These are phyloP conservation scores for Nicotiana paniculata DNA, from an alignment of 257 asterid species.

Conservation along the genomic window DNA sequence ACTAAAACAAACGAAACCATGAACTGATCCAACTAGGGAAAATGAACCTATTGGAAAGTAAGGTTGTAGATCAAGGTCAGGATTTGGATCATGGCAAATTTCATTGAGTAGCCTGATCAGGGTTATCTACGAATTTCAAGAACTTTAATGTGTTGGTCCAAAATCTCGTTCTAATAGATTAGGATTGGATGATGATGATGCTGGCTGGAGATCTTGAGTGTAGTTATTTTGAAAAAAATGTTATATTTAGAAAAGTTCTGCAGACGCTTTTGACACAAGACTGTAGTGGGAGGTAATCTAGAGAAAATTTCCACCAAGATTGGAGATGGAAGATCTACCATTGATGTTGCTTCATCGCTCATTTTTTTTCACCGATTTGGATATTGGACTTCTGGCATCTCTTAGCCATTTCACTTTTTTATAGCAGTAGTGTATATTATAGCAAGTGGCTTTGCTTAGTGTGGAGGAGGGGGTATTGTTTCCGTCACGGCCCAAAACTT, in stretches of 20 bases:
- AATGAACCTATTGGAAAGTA: background rate
- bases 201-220: too few relatives aligned
- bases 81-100: conserved; percentile 4
- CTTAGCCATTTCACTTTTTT: too few relatives aligned
- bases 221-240: background rate
- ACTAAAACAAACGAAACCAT: conserved; percentile 29
- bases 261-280: conserved; percentile 24
- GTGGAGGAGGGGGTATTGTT: too few relatives aligned
- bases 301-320: conserved; percentile 30
- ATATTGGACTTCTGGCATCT: too few relatives aligned
- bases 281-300: conserved; percentile 26
- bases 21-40: conserved; percentile 25
- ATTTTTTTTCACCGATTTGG: background rate
- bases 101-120: background rate
- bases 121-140: too few relatives aligned
- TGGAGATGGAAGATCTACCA: conserved; percentile 29
- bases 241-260: conserved; percentile 13
- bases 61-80: conserved; percentile 9
- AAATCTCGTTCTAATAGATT: too few relatives aligned
- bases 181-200: too few relatives aligned
- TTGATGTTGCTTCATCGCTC: background rate
- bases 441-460: too few relatives aligned
- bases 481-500: too few relatives aligned
- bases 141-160: too few relatives aligned
- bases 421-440: too few relatives aligned